Evolutionary conservation across 495 filamentous ascomycete species (phyloP).

Genomic region (Penicillium cosmopolitanum): DNA sequence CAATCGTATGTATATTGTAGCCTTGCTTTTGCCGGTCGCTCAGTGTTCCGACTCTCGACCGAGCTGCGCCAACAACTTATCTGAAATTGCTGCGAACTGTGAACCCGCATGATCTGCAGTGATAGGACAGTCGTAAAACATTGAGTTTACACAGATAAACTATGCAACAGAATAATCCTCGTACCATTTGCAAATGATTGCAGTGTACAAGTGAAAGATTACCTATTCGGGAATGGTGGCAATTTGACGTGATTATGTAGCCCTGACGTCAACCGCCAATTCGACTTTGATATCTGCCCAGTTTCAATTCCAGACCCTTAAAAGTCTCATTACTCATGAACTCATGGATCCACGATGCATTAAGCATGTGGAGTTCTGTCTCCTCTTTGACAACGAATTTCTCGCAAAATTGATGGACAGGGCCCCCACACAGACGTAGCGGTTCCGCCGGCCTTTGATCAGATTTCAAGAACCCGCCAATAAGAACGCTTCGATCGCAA

Average conservation of each 20-base stretch:
- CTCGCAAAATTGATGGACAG: constrained; percentile 14
- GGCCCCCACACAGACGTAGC: constrained; percentile 6
- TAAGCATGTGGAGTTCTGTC: constrained; percentile 19
- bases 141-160: neutral
- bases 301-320: neutral
- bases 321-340: constrained; percentile 1
- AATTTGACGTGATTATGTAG: constrained; percentile 14
- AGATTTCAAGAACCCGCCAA: constrained; percentile 27
- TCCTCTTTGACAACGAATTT: constrained; percentile 6
- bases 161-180: neutral
- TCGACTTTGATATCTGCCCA: constrained; percentile 13
- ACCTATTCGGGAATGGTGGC: constrained; percentile 7
- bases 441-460: constrained; percentile 23
- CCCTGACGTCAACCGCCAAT: neutral
- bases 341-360: constrained; percentile 19
- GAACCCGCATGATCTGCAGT: too few relatives aligned
- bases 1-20: too few relatives aligned
- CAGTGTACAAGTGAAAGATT: constrained; percentile 1
- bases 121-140: too few relatives aligned
- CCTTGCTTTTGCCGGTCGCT: too few relatives aligned
- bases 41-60: too few relatives aligned
- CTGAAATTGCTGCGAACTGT: too few relatives aligned
- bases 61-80: too few relatives aligned
- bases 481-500: constrained; percentile 9
- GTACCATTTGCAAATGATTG: neutral